phyloP scores from a whole-genome alignment of 1,284 basidiomycete species.

The Trichosporon faecale region DNA sequence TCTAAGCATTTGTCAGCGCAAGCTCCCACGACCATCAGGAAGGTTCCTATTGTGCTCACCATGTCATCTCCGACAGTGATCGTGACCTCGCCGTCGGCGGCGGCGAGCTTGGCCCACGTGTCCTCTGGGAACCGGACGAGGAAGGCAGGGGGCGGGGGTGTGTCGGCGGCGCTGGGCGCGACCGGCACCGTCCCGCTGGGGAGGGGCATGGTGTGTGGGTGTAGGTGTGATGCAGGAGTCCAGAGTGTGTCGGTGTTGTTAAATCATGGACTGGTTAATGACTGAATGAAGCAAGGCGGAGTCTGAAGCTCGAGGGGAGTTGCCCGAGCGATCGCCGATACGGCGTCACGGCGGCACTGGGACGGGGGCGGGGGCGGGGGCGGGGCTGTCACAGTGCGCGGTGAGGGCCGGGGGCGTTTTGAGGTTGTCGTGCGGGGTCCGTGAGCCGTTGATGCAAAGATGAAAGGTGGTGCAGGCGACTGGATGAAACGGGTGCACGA shows the following conservation, averaged over 20 bases:
- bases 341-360: no score
- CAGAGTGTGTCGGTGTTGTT: neutral
- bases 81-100: conserved; percentile 21
- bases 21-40: no score
- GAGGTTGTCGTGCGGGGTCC: neutral
- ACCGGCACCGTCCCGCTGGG: conserved; percentile 28
- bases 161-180: conserved; percentile 13
- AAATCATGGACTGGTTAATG: neutral
- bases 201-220: conserved; percentile 27
- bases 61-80: conserved; percentile 33
- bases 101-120: conserved; percentile 31
- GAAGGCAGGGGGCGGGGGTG: conserved; percentile 28
- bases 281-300: neutral
- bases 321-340: conserved; percentile 4
- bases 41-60: conserved; percentile 22
- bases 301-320: neutral
- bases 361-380: no score
- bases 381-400: neutral
- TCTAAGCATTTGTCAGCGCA: conserved; percentile 20
- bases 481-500: neutral
- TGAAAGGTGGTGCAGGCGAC: neutral
- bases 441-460: neutral
- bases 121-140: conserved; percentile 43
- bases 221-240: neutral
- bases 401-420: neutral